A percentile compares a stretch with the other conserved stretches of the same genome.
phyloP scores from a whole-genome alignment of 768 basidiomycete species.

The Suillus hirtellus region DNA sequence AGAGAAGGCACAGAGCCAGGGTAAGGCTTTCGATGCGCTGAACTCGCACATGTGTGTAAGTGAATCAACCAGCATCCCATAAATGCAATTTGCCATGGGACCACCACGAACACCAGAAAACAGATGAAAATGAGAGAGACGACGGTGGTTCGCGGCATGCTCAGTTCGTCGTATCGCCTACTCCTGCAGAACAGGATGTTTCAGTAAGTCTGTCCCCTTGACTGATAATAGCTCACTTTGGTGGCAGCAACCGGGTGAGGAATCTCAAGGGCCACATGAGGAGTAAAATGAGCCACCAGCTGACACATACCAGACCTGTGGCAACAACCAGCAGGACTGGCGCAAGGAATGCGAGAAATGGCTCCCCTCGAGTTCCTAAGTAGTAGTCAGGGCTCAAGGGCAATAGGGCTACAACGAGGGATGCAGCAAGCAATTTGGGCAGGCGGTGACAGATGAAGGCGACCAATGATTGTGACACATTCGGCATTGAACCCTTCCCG shows the following conservation, averaged over 20 bases:
- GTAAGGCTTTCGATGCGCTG: conserved; percentile 16
- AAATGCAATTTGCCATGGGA: conserved; percentile 94
- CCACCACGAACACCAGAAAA: conserved; percentile 64
- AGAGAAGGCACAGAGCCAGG: conserved; percentile 29
- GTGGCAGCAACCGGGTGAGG: conserved; percentile 13
- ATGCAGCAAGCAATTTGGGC: conserved; percentile 43
- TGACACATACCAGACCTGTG: conserved; percentile 63
- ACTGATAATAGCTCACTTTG: conserved; percentile 16
- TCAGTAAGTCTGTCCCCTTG: not conserved
- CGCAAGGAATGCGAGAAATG: conserved; percentile 35
- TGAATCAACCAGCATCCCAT: conserved; percentile 84
- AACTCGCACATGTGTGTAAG: conserved; percentile 58
- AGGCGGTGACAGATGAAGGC: conserved; percentile 41
- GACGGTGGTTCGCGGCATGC: conserved; percentile 48
- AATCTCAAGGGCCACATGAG: conserved; percentile 48
- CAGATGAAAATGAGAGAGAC: conserved; percentile 63
- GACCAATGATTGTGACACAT: conserved; percentile 49
- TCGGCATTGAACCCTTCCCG: conserved; percentile 38
- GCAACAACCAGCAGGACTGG: conserved; percentile 55
- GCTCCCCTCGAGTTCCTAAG: conserved; percentile 60
- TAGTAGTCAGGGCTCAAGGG: conserved; percentile 57
- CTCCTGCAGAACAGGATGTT: not conserved
- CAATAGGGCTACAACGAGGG: conserved; percentile 49
- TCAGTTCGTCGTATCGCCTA: conserved; percentile 33
- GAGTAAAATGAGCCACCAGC: conserved; percentile 53